A percentile compares a stretch with the other conserved stretches of the same genome.
Evolutionary conservation across 2,329 filamentous ascomycete genomes (phyloP).

Genomic region (Venturia asperata): DNA sequence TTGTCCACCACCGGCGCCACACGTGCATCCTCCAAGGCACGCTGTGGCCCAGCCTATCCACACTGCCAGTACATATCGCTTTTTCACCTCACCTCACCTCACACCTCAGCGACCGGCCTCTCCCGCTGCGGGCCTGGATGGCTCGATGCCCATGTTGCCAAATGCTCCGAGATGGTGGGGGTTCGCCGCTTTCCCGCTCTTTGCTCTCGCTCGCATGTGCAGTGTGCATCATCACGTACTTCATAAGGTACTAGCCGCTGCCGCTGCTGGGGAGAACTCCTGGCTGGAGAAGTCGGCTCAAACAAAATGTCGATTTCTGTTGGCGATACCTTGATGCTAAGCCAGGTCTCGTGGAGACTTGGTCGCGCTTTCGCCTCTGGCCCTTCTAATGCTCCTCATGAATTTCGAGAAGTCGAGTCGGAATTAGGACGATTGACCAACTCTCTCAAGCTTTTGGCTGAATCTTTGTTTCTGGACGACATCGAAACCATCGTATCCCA

Average conservation of each 20-base stretch:
- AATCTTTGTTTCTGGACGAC: conserved; percentile 34
- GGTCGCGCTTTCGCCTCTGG: conserved; percentile 39
- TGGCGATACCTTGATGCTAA: conserved; percentile 42
- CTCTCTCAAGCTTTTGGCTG: conserved; percentile 39
- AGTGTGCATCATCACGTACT: too few species aligned
- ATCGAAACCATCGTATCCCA: conserved; percentile 31
- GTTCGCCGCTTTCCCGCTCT: too few species aligned
- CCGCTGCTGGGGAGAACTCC: too few species aligned
- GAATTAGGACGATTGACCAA: conserved; percentile 38
- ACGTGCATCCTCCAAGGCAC: too few species aligned
- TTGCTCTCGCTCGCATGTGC: too few species aligned
- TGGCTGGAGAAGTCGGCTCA: not conserved
- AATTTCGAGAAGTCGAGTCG: conserved; percentile 38
- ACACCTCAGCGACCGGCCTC: not conserved
- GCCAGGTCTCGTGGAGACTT: conserved; percentile 41
- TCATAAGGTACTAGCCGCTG: too few species aligned
- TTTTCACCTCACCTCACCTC: too few species aligned
- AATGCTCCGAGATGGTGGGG: not conserved
- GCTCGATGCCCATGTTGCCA: too few species aligned
- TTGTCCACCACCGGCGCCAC: too few species aligned
- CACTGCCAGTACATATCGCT: too few species aligned
- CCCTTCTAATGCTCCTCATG: conserved; percentile 33
- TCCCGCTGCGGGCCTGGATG: not conserved
- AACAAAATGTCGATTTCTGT: conserved; percentile 20
- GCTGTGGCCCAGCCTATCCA: too few species aligned